Evolutionary conservation across 768 basidiomycete genomes (phyloP).

Genomic region (Dioszegia hungarica): DNA sequence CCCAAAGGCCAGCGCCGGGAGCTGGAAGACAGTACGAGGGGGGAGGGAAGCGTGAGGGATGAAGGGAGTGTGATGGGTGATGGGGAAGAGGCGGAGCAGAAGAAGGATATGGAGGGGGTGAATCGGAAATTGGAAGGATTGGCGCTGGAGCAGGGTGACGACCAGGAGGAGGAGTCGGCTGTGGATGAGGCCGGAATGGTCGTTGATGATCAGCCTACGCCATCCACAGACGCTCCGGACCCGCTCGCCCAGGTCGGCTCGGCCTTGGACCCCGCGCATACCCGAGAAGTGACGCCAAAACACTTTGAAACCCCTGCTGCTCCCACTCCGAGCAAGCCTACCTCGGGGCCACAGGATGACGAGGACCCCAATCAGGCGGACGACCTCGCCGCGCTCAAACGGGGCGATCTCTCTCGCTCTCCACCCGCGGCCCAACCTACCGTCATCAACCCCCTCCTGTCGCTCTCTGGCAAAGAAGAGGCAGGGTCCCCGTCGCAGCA

Average conservation of each 20-base stretch:
- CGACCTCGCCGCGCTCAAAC: conserved; percentile 28
- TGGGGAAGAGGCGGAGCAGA: not conserved
- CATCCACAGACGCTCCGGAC: not conserved
- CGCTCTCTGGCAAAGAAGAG: not conserved
- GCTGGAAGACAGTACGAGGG: conserved; percentile 20
- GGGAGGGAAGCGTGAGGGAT: conserved; percentile 20
- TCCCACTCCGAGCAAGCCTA: not conserved
- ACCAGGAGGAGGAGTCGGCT: not conserved
- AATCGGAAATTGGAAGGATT: not conserved
- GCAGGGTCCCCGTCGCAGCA: not conserved
- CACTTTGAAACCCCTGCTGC: too few relatives aligned
- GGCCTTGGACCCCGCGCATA: too few relatives aligned
- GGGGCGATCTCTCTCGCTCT: conserved; percentile 12
- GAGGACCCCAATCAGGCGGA: conserved; percentile 23
- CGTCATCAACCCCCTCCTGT: not conserved
- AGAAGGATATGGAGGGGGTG: conserved; percentile 4
- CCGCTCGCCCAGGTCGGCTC: not conserved
- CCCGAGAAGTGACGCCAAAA: too few relatives aligned
- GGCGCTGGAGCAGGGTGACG: not conserved
- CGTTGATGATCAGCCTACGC: conserved; percentile 2
- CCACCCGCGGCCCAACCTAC: not conserved
- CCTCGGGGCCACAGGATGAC: not conserved
- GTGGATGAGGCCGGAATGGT: not conserved
- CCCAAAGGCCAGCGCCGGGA: conserved; percentile 31
- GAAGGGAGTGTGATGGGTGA: conserved; percentile 10